Base-by-base conservation (phyloP, 306 rosid species). In the Fagus sylvatica region DNA sequence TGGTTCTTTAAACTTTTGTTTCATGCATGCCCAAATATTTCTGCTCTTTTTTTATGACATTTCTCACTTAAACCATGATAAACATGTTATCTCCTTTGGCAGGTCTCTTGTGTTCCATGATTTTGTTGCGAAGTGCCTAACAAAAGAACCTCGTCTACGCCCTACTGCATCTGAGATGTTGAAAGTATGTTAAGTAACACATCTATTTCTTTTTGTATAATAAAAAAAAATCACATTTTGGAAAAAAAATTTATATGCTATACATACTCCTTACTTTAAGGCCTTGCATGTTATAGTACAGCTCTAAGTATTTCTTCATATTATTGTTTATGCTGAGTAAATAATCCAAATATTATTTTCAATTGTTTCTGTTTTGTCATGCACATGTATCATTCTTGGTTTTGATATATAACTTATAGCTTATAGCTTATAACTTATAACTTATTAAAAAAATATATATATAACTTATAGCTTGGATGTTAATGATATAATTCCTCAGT, bases 71-170 rank as follows among this genome's bases (percentile, higher is more conserved):
- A 22, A 79, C 68, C 62, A 36, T 71, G 37, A 8, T 82, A 61
- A 41, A 43, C 75, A 74, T 46, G 66, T 55, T 4, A 43, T 76
- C 81, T 85, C 74, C 76, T 73, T 77, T 80, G 85, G 69, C 84
- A 93, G 99, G 98, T 95, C 99, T 77, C 86, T 95, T 28, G 80
- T 91, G 86, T 93, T 95, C 87, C 99, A 95, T 76, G 99, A 95
- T 85, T 95, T 95, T 87, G 92, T 95, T 76, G 99, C 99, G 0
- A 95, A 95, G 84, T 89, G 97, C 87, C 90, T 95, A 69, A 95
- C 98, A 40, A 95, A 95, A 83, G 99, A 95, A 66, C 96, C 99
- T 60, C 98, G 99, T 28, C 80, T 84, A 78, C 99, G 99, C 34
- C 99, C 99, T 62, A 80, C 93, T 41, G 97, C 99, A 78, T 76